Evolutionary conservation across 495 filamentous ascomycete genomes (phyloP).

Genomic region (Podospora fimiseda): DNA sequence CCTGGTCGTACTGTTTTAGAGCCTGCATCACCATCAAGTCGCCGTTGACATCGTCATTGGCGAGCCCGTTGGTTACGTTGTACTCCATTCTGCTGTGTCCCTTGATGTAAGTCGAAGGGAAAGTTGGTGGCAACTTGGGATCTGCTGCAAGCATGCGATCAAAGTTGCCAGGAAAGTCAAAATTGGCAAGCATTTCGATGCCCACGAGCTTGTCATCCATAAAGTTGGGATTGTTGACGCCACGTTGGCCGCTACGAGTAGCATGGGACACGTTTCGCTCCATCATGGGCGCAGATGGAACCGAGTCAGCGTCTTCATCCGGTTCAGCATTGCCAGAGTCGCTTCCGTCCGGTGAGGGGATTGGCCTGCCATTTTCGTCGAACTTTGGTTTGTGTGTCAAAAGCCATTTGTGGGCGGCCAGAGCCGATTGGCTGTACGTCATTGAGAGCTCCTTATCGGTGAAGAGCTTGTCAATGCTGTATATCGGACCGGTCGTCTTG

Average conservation of each 20-base stretch:
- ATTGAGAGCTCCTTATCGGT: conserved; percentile 85
- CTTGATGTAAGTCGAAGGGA: conserved; percentile 46
- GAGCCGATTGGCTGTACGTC: conserved; percentile 63
- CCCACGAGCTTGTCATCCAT: conserved; percentile 46
- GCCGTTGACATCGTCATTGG: conserved; percentile 51
- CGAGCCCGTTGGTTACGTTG: conserved; percentile 45
- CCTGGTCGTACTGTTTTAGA: conserved; percentile 37
- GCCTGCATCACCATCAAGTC: conserved; percentile 55
- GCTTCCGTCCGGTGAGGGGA: conserved; percentile 46
- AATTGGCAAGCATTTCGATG: conserved; percentile 58
- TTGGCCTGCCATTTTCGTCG: conserved; percentile 39
- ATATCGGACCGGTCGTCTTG: conserved; percentile 47
- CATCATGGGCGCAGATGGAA: conserved; percentile 57
- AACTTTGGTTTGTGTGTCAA: conserved; percentile 43
- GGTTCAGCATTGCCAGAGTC: conserved; percentile 45
- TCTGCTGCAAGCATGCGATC: conserved; percentile 39
- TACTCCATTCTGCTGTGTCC: conserved; percentile 39
- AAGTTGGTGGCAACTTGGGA: conserved; percentile 57
- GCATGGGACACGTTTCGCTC: conserved; percentile 66
- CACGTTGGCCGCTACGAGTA: conserved; percentile 63
- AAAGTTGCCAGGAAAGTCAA: conserved; percentile 53
- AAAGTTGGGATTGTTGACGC: conserved; percentile 48
- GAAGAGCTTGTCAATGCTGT: conserved; percentile 84
- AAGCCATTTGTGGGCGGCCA: conserved; percentile 55
- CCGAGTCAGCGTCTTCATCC: conserved; percentile 41